Evolutionary conservation across 352 stramenopile genomes (phyloP).

Genomic region (Plasmopara halstedii): DNA sequence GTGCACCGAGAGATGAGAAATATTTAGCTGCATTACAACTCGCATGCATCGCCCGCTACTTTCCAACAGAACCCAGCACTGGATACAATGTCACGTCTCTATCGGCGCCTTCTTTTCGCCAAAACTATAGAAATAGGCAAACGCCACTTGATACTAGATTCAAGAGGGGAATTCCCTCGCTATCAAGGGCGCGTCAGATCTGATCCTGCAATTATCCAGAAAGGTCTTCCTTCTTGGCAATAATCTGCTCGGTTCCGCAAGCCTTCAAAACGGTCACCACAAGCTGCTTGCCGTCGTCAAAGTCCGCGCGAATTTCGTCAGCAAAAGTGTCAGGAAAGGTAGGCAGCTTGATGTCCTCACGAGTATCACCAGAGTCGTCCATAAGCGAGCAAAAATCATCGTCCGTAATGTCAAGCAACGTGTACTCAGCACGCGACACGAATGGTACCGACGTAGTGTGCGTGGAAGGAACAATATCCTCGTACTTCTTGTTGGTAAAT

Average conservation of each 20-base stretch:
- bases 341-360: conserved; percentile 97
- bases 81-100: conserved; percentile 8
- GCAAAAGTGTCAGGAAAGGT: conserved; percentile 92
- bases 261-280: conserved; percentile 94
- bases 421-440: conserved; percentile 95
- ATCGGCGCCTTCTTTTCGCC: conserved; percentile 21
- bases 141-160: conserved; percentile 34
- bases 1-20: conserved; percentile 34
- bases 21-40: conserved; percentile 36
- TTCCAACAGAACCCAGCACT: conserved; percentile 14
- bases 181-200: conserved; percentile 7
- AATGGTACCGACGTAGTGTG: conserved; percentile 98
- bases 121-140: conserved; percentile 44
- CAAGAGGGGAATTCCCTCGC: conserved; percentile 20
- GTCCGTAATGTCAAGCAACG: conserved; percentile 97
- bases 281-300: conserved; percentile 95
- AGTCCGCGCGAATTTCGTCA: conserved; percentile 95
- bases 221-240: conserved; percentile 95
- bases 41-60: conserved; percentile 24
- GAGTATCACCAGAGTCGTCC: conserved; percentile 95
- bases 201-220: conserved; percentile 28
- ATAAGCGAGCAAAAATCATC: conserved; percentile 98
- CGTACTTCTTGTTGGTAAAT: conserved; percentile 99
- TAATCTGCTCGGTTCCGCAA: conserved; percentile 97
- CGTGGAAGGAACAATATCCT: conserved; percentile 99